Conservation (phyloP, 306 rosid genomes). For the Sphenostylis stenocarpa region DNA sequence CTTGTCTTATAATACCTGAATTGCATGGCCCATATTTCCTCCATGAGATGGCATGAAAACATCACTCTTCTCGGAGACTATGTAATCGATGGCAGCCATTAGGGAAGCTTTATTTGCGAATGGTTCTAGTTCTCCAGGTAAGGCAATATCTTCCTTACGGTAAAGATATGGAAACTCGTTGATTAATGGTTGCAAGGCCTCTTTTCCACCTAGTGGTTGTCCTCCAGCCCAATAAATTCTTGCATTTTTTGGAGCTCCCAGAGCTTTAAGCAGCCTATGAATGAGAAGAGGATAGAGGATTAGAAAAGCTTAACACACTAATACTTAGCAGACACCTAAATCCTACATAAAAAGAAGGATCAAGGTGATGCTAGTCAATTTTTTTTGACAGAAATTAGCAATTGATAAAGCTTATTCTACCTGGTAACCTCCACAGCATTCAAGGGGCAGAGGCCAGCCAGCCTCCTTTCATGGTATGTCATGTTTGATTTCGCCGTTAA, state of each 20-base stretch:
- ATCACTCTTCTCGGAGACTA: conserved; percentile 82
- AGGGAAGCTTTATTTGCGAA: conserved; percentile 75
- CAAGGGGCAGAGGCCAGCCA: conserved; percentile 94
- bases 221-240: conserved; percentile 98
- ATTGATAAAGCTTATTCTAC: conserved; percentile 34
- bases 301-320: not conserved
- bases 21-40: conserved; percentile 97
- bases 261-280: conserved; percentile 83
- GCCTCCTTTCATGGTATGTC: conserved; percentile 86
- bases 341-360: no score
- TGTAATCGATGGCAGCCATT: conserved; percentile 93
- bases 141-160: conserved; percentile 88
- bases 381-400: not conserved
- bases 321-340: no score
- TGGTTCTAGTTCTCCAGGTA: conserved; percentile 78
- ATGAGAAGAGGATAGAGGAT: not conserved
- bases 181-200: conserved; percentile 68
- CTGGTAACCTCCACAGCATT: conserved; percentile 84
- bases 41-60: conserved; percentile 99
- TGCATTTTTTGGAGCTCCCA: conserved; percentile 73
- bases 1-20: conserved; percentile 84
- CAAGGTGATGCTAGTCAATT: no score
- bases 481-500: conserved; percentile 79
- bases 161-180: conserved; percentile 66
- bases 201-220: conserved; percentile 82